Conservation (phyloP, 352 stramenopile genomes). For the Globisporangium paddicum region DNA sequence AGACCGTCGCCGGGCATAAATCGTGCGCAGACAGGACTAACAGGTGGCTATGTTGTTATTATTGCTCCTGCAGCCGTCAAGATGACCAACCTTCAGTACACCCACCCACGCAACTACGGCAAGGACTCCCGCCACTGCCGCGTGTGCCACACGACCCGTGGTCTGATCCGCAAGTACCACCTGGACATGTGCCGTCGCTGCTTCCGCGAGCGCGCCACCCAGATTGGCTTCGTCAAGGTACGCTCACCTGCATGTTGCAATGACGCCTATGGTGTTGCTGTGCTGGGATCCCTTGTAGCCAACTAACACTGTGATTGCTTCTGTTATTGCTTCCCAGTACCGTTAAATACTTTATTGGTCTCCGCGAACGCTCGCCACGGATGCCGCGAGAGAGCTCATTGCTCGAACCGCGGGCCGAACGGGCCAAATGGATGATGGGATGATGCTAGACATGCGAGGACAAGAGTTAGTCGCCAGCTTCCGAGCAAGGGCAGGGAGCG, state of each 20-base stretch:
- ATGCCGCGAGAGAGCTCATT: background rate
- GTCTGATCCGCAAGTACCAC: slow-evolving; percentile 96
- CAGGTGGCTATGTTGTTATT: slow-evolving; percentile 1
- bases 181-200: slow-evolving; percentile 96
- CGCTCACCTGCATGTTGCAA: background rate
- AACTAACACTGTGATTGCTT: background rate
- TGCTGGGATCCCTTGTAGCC: background rate
- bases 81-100: slow-evolving; percentile 89
- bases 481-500: slow-evolving; percentile 18
- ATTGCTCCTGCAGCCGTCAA: slow-evolving; percentile 44
- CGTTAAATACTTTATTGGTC: slow-evolving; percentile 63
- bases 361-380: slow-evolving; percentile 13
- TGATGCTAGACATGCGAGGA: slow-evolving; percentile 61
- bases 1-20: too few species aligned
- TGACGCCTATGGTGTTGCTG: background rate
- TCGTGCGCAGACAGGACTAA: too few species aligned
- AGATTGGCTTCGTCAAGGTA: slow-evolving; percentile 96
- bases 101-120: slow-evolving; percentile 84
- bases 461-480: slow-evolving; percentile 26
- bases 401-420: background rate
- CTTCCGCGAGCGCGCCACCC: slow-evolving; percentile 92
- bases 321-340: slow-evolving; percentile 35
- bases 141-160: slow-evolving; percentile 88
- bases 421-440: slow-evolving; percentile 26
- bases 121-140: slow-evolving; percentile 90